Evolutionary conservation across 1,284 basidiomycete species (phyloP), one percentile per base, ranked within the genome.

Genomic region (Heterobasidion irregulare): DNA sequence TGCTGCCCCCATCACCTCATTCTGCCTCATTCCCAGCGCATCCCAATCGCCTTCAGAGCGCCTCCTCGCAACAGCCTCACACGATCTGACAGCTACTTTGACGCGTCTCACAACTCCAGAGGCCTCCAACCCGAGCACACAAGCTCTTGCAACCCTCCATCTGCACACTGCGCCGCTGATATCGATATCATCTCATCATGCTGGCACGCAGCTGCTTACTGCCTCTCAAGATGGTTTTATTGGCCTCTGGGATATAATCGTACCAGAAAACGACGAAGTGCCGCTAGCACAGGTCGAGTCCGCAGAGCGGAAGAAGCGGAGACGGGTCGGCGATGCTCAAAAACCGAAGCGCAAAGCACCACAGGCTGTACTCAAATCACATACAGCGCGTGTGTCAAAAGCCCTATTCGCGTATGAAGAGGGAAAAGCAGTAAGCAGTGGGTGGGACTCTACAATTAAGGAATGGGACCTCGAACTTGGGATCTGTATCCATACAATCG

Each of bases 141-240:
- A 69, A 55, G 64, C 76, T 0, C 70, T 88, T 7, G 77, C 86
- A 1, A 81, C 80, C 0, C 76, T 91, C 0, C 83, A 90, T 64
- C 75, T 94, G 5, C 90, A 95, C 70, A 89, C 83, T 4, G 78
- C 79, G 0, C 82, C 88, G 1, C 71, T 92, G 46, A 86, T 92
- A 0, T 84, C 83, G 12, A 75, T 94, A 50, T 65, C 82, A 0
- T 66, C 80, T 2, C 79, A 82, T 61, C 51, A 72, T 1, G 64
- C 74, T 0, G 85, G 84, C 2, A 72, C 75, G 2, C 79, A 83
- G 55, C 71, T 94, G 19, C 72, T 94, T 34, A 89, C 88, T 0
- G 78, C 85, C 0, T 86, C 85, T 0, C 93, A 90, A 89, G 92
- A 94, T 64, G 76, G 79, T 5, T 71, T 88, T 16, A 77, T 97